A percentile compares a stretch with the other conserved stretches of the same genome.
Conservation (phyloP, 176 grass and related monocot genomes). For the Ensete ventricosum region DNA sequence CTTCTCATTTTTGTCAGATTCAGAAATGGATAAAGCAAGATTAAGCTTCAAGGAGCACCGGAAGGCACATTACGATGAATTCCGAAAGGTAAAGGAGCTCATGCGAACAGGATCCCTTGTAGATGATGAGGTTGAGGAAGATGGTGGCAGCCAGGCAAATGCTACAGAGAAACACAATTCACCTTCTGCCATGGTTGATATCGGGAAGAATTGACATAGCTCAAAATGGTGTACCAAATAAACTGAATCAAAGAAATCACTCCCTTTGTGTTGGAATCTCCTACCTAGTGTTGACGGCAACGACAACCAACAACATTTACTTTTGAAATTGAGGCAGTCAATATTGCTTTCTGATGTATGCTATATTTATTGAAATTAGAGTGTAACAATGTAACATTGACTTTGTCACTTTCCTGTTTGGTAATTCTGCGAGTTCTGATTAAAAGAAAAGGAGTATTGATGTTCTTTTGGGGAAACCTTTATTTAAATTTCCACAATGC, state of each 20-base stretch:
- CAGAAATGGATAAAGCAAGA: constrained; percentile 24
- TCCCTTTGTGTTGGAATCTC: background rate
- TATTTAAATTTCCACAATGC: too few species aligned
- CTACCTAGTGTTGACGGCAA: too few species aligned
- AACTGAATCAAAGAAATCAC: background rate
- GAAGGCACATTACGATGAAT: constrained; percentile 73
- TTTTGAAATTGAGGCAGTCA: too few species aligned
- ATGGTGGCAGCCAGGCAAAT: constrained; percentile 10
- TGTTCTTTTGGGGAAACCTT: too few species aligned
- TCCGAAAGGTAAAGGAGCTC: constrained; percentile 64
- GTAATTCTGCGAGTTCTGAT: too few species aligned
- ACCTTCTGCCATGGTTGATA: background rate
- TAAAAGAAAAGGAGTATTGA: too few species aligned
- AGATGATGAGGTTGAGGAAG: constrained; percentile 34
- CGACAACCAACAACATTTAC: too few species aligned
- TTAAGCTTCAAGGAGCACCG: constrained; percentile 73
- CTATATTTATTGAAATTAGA: too few species aligned
- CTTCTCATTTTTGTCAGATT: constrained; percentile 24
- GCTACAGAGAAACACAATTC: background rate
- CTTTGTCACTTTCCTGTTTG: too few species aligned
- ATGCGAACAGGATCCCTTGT: constrained; percentile 42
- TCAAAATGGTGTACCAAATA: background rate
- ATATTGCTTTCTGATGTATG: too few species aligned
- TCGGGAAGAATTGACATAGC: background rate
- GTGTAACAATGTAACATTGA: too few species aligned